These are phyloP conservation scores for Tephrocybe sp. DNA, from an alignment of 768 basidiomycete genomes.

Conservation along the genomic window DNA sequence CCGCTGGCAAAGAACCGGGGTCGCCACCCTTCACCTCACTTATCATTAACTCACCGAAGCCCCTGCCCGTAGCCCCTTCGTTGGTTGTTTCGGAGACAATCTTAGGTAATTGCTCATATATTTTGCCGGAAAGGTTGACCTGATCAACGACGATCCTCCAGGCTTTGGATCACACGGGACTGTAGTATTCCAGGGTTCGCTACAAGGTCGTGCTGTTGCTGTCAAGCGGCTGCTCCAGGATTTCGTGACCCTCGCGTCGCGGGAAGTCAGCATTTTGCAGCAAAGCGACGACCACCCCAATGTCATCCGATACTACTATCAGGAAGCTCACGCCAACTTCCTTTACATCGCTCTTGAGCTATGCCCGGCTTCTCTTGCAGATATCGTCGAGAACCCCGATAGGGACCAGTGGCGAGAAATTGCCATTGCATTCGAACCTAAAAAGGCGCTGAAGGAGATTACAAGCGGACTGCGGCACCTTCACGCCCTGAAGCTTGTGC, in stretches of 20 bases:
- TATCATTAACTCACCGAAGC: slow-evolving; percentile 24
- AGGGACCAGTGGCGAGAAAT: slow-evolving; percentile 72
- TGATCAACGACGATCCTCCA: slow-evolving; percentile 27
- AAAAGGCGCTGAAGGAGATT: slow-evolving; percentile 85
- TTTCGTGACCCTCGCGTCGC: slow-evolving; percentile 90
- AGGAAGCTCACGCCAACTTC: slow-evolving; percentile 91
- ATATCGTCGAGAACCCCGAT: slow-evolving; percentile 80
- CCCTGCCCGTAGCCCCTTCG: slow-evolving; percentile 39
- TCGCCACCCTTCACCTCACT: slow-evolving; percentile 20
- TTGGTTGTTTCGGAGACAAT: slow-evolving; percentile 72
- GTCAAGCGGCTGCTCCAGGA: slow-evolving; percentile 95
- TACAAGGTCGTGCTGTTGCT: slow-evolving; percentile 98
- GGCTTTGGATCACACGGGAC: slow-evolving; percentile 97
- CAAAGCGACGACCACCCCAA: slow-evolving; percentile 98
- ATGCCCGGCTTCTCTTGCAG: slow-evolving; percentile 87
- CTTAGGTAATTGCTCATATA: slow-evolving; percentile 51
- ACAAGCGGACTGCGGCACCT: slow-evolving; percentile 87
- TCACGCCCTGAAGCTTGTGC: slow-evolving; percentile 93
- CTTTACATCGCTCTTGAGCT: slow-evolving; percentile 97
- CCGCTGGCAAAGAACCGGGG: slow-evolving; percentile 6
- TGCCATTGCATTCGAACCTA: slow-evolving; percentile 76
- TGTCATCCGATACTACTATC: slow-evolving; percentile 97
- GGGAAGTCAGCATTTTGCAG: slow-evolving; percentile 93
- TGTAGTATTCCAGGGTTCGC: slow-evolving; percentile 88
- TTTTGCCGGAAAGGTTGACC: neutral